phyloP scores from a whole-genome alignment of 1,284 basidiomycete species.

The Rhodotorula sp. region DNA sequence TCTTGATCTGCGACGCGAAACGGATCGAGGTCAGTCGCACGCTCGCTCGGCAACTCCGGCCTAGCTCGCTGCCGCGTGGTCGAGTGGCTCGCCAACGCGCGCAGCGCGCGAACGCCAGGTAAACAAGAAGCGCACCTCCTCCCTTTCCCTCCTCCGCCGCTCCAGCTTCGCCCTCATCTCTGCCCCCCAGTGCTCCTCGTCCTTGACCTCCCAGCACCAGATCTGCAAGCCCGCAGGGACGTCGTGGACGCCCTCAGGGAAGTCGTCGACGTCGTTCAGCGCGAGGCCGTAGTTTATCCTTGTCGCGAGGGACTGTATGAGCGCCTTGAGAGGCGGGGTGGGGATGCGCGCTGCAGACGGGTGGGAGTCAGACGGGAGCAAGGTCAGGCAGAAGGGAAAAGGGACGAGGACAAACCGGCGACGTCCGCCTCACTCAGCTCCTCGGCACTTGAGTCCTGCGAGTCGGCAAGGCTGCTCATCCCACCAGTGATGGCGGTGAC shows the following conservation, averaged over 20 bases:
- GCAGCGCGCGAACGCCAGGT: not conserved
- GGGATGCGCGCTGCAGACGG: conserved; percentile 28
- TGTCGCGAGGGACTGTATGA: conserved; percentile 23
- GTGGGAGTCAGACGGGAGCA: not conserved
- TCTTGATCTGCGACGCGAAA: conserved; percentile 11
- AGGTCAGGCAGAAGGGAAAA: not conserved
- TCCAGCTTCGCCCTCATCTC: conserved; percentile 34
- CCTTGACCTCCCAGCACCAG: conserved; percentile 51
- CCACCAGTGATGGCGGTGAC: conserved; percentile 11
- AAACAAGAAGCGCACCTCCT: conserved; percentile 16
- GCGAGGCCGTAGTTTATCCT: conserved; percentile 39
- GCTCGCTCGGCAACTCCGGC: not conserved
- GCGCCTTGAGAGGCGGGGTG: conserved; percentile 17
- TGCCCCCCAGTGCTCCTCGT: conserved; percentile 18
- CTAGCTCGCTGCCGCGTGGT: too few species aligned
- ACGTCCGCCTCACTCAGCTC: not conserved
- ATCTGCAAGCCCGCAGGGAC: conserved; percentile 23
- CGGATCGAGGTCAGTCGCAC: not conserved
- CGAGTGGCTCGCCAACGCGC: not conserved
- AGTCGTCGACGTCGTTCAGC: not conserved
- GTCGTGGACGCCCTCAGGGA: conserved; percentile 20
- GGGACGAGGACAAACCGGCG: conserved; percentile 1
- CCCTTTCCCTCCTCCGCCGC: conserved; percentile 32
- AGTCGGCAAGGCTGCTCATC: conserved; percentile 33
- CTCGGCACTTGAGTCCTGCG: conserved; percentile 25